Conservation (phyloP, 495 filamentous ascomycete genomes). For the Darksidea phi region DNA sequence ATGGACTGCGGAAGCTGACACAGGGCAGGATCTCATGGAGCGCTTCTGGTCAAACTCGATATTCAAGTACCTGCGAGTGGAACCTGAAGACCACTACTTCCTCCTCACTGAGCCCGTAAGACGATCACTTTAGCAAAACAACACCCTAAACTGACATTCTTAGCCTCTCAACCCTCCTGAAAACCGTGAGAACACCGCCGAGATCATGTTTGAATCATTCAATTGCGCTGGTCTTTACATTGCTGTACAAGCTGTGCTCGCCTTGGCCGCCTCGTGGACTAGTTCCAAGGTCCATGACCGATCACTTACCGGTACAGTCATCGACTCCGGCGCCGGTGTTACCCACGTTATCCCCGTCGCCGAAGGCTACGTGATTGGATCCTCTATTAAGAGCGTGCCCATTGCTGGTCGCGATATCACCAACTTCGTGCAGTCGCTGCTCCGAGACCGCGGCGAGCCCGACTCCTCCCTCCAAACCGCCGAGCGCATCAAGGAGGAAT, state of each 20-base stretch:
- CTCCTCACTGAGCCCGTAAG: constrained; percentile 93
- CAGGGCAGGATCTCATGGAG: constrained; percentile 86
- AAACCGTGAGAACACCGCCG: constrained; percentile 97
- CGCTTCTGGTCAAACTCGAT: constrained; percentile 99
- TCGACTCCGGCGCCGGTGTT: constrained; percentile 96
- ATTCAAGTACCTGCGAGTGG: constrained; percentile 97
- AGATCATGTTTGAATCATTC: constrained; percentile 99
- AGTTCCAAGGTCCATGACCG: constrained; percentile 95
- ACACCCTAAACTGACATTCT: constrained; percentile 4
- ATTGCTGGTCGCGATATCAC: constrained; percentile 97
- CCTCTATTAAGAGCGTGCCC: constrained; percentile 97
- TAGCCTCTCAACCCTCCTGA: constrained; percentile 96
- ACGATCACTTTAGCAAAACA: constrained; percentile 13
- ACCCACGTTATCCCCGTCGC: constrained; percentile 98
- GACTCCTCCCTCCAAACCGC: constrained; percentile 97
- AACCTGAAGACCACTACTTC: constrained; percentile 98
- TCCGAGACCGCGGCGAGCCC: constrained; percentile 93
- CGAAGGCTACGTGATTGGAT: constrained; percentile 98
- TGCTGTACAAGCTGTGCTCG: constrained; percentile 94
- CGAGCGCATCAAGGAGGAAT: constrained; percentile 95
- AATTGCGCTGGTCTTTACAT: constrained; percentile 99
- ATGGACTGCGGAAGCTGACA: constrained; percentile 27
- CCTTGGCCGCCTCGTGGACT: constrained; percentile 96
- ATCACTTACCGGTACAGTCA: constrained; percentile 95
- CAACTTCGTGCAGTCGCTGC: constrained; percentile 93